Conservation (phyloP, 2,329 filamentous ascomycete species). For the Xylaria sp. region DNA sequence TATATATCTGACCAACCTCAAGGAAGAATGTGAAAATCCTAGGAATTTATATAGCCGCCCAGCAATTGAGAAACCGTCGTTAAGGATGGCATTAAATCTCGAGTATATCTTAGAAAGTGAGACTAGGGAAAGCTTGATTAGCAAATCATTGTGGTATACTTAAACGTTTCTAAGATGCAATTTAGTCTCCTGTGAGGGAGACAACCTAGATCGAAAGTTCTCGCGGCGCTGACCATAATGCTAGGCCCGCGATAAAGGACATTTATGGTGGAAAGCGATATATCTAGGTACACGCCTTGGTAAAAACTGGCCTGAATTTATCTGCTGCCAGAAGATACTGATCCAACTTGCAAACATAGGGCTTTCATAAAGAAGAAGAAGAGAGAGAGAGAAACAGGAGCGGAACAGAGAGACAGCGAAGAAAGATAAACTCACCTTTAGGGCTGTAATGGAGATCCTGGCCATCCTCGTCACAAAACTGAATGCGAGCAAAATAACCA, state of each 20-base stretch:
- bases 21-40: conserved; percentile 82
- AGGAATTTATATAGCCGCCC: conserved; percentile 74
- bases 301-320: background rate
- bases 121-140: conserved; percentile 39
- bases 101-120: conserved; percentile 63
- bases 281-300: too few species aligned
- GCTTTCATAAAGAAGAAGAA: background rate
- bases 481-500: conserved; percentile 75
- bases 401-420: background rate
- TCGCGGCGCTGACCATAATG: background rate
- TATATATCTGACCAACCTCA: conserved; percentile 56
- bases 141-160: background rate
- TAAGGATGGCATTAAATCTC: conserved; percentile 71
- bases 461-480: conserved; percentile 80
- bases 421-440: conserved; percentile 37
- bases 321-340: background rate
- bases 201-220: too few species aligned
- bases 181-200: background rate
- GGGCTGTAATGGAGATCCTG: conserved; percentile 69
- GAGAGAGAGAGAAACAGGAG: background rate
- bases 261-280: background rate
- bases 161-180: too few species aligned
- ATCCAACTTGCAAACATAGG: background rate
- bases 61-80: conserved; percentile 70
- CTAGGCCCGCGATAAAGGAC: background rate